Percentiles rank a stretch among this genome's conserved stretches.
Conservation (phyloP, 2,329 filamentous ascomycete genomes). For the Fusarium lateritium region DNA sequence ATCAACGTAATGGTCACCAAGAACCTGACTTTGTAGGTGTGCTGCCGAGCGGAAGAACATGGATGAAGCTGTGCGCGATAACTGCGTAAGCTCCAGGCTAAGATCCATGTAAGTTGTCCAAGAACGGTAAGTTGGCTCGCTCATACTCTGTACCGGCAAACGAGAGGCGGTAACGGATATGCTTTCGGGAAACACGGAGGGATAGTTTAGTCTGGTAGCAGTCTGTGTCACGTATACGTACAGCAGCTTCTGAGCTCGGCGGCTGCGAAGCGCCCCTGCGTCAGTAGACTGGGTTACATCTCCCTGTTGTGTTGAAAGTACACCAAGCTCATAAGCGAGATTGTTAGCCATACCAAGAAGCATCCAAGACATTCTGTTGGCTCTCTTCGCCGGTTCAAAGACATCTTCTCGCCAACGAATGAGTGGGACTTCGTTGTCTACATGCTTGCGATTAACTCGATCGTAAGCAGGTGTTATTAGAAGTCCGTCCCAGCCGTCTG, state of each 20-base stretch:
- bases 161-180: slow-evolving; percentile 22
- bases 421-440: slow-evolving; percentile 39
- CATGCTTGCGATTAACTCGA: slow-evolving; percentile 32
- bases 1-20: slow-evolving; percentile 36
- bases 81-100: slow-evolving; percentile 35
- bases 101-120: slow-evolving; percentile 38
- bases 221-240: slow-evolving; percentile 43
- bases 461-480: slow-evolving; percentile 42
- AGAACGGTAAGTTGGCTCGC: slow-evolving; percentile 2
- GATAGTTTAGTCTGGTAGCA: slow-evolving; percentile 16
- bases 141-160: not conserved
- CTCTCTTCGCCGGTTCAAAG: slow-evolving; percentile 46
- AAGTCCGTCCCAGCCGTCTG: slow-evolving; percentile 43
- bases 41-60: slow-evolving; percentile 43
- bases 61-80: slow-evolving; percentile 36
- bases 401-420: slow-evolving; percentile 48
- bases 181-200: slow-evolving; percentile 24
- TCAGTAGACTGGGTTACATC: not conserved
- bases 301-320: slow-evolving; percentile 21
- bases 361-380: slow-evolving; percentile 50
- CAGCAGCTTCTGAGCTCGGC: slow-evolving; percentile 36
- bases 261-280: not conserved
- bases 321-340: slow-evolving; percentile 41
- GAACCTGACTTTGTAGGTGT: slow-evolving; percentile 36
- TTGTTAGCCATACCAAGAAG: slow-evolving; percentile 43